These are phyloP conservation scores for Pythium dissotocum DNA, from an alignment of 352 stramenopile genomes.

Conservation along the genomic window DNA sequence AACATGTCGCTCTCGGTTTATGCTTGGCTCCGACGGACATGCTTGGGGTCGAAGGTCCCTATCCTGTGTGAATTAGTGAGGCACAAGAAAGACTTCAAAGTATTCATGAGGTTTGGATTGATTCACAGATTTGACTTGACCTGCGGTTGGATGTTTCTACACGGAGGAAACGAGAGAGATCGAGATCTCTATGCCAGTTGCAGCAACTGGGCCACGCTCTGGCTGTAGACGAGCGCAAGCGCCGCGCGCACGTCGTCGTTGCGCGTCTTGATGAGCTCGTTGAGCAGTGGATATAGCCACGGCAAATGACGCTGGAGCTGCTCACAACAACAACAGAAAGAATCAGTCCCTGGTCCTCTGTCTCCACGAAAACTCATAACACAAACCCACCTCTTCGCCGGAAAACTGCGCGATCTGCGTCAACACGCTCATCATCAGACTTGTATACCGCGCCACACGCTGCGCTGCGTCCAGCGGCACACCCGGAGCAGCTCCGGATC, in stretches of 20 bases:
- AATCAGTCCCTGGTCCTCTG: background rate
- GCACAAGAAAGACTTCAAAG: no score
- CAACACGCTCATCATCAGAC: constrained; percentile 55
- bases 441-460: constrained; percentile 53
- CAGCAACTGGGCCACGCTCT: constrained; percentile 62
- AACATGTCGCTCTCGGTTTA: background rate
- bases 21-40: background rate
- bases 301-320: constrained; percentile 65
- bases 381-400: constrained; percentile 46
- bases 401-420: constrained; percentile 52
- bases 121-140: background rate
- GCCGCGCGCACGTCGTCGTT: constrained; percentile 65
- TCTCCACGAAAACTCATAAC: constrained; percentile 4
- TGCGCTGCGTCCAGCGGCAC: constrained; percentile 50
- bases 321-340: constrained; percentile 7
- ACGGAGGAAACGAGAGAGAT: background rate
- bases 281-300: constrained; percentile 85
- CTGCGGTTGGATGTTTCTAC: background rate
- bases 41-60: no score
- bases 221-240: constrained; percentile 62
- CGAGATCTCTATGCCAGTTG: constrained; percentile 30
- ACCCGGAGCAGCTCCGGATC: background rate
- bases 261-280: constrained; percentile 64
- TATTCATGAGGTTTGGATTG: background rate
- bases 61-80: no score